A percentile compares a stretch with the other conserved stretches of the same genome.
These are phyloP conservation scores for Exophiala phaeomuriformis DNA, from an alignment of 2,329 filamentous ascomycete species.

Conservation along the genomic window DNA sequence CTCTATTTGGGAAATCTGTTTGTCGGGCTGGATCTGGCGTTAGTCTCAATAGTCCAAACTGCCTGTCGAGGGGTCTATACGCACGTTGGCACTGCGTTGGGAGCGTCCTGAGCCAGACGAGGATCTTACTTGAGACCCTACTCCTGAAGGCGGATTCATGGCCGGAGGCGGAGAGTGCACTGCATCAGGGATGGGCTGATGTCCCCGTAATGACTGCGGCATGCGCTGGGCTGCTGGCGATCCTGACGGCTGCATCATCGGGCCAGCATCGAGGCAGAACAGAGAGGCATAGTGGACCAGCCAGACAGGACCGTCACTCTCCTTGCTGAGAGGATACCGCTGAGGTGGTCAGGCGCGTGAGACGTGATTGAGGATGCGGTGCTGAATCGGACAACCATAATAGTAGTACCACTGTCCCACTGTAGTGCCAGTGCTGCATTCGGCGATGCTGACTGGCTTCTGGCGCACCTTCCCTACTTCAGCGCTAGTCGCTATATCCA, in stretches of 20 bases:
- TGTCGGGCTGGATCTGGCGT: constrained; percentile 49
- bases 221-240: constrained; percentile 9
- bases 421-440: too few relatives aligned
- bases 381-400: background rate
- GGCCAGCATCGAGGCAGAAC: background rate
- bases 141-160: constrained; percentile 11
- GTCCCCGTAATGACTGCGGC: constrained; percentile 14
- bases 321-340: background rate
- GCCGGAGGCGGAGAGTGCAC: constrained; percentile 10
- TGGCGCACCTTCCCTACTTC: too few relatives aligned
- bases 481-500: too few relatives aligned
- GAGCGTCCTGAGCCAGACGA: constrained; percentile 21
- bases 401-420: too few relatives aligned
- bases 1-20: constrained; percentile 91
- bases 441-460: too few relatives aligned
- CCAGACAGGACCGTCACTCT: background rate
- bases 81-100: constrained; percentile 35
- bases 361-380: background rate
- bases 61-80: constrained; percentile 33
- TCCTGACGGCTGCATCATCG: constrained; percentile 12
- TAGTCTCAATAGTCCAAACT: constrained; percentile 7
- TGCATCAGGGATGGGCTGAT: constrained; percentile 9
- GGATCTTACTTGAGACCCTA: constrained; percentile 13
- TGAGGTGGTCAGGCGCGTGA: background rate
- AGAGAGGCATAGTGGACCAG: constrained; percentile 2